Evolutionary conservation across 1,139 yeast species (phyloP), one percentile per base, ranked within the genome.

Genomic region (Candida smagusa): DNA sequence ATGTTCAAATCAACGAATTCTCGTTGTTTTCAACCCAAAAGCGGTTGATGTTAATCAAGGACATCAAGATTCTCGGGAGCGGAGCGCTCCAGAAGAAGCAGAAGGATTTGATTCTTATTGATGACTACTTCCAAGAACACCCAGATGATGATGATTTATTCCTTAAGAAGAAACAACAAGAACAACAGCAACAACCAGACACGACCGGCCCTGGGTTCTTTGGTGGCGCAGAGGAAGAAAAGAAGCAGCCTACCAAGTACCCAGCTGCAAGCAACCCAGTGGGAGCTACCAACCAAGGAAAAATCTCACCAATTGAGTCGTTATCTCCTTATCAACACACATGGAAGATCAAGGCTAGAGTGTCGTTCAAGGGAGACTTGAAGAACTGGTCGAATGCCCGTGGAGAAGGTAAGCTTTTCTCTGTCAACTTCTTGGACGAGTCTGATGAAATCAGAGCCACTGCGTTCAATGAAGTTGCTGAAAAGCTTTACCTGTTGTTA

Each of bases 381-480:
- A 83, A 89, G 62, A 84, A 85, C 30, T 94, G 94, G 92, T 77
- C 86, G 37, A 89, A 89, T 53, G 81, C 80, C 41, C 76, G 82
- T 52, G 96, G 96, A 43, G 89, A 84, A 48, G 98, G 98, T 38
- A 86, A 87, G 59, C 73, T 94, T 43, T 88, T 94, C 67, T 84
- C 84, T 50, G 88, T 88, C 30, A 87, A 89, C 50, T 79, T 94
- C 47, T 67, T 90, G 46, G 99, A 94, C 58, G 96, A 94, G 58
- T 84, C 96, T 6, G 96, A 95, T 53, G 98, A 92, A 65, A 94
- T 94, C 52, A 78, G 95, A 53, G 97, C 96, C 11, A 89, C 97
- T 7, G 97, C 95, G 3, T 94, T 94, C 63, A 87, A 86, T 57
- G 94, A 88, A 32, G 75, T 78, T 47, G 97, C 94, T 6, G 95